A percentile compares a stretch with the other conserved stretches of the same genome.
Conservation (phyloP, 2,329 filamentous ascomycete genomes). For the Hymenoscyphus occultus region DNA sequence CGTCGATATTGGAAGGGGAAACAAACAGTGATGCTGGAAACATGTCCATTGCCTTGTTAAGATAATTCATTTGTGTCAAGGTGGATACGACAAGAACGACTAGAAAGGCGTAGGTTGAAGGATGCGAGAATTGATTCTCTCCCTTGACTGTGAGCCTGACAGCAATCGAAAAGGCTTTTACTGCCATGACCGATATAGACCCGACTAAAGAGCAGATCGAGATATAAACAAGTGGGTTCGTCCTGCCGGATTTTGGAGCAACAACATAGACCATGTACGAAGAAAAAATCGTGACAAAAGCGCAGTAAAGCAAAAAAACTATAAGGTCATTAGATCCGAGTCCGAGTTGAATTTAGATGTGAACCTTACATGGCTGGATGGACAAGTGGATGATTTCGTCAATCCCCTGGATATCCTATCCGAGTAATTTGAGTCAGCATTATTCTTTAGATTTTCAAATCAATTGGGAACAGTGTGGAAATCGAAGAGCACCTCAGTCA, state of each 20-base stretch:
- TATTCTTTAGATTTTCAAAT: too few species aligned
- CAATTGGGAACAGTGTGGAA: too few species aligned
- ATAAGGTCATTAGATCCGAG: not conserved
- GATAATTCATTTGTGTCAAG: conserved; percentile 99
- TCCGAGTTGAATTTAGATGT: not conserved
- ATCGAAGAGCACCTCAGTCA: too few species aligned
- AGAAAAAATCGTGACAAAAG: conserved; percentile 77
- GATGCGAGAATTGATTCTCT: conserved; percentile 91
- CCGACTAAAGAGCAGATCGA: conserved; percentile 97
- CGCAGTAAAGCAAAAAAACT: conserved; percentile 89
- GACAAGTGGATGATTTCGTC: conserved; percentile 89
- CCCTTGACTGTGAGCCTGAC: conserved; percentile 90
- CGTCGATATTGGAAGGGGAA: not conserved
- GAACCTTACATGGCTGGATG: conserved; percentile 73
- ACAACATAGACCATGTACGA: conserved; percentile 94
- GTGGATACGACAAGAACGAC: conserved; percentile 93
- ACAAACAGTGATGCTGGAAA: conserved; percentile 95
- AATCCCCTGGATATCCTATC: conserved; percentile 70
- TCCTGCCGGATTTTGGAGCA: conserved; percentile 84
- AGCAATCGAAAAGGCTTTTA: conserved; percentile 97
- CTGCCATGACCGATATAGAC: conserved; percentile 96
- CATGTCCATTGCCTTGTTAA: conserved; percentile 96
- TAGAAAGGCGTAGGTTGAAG: conserved; percentile 95
- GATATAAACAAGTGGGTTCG: conserved; percentile 92
- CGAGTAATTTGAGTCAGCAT: too few species aligned